Conservation (phyloP, 2,329 filamentous ascomycete genomes). For the Fusarium temperatum region DNA sequence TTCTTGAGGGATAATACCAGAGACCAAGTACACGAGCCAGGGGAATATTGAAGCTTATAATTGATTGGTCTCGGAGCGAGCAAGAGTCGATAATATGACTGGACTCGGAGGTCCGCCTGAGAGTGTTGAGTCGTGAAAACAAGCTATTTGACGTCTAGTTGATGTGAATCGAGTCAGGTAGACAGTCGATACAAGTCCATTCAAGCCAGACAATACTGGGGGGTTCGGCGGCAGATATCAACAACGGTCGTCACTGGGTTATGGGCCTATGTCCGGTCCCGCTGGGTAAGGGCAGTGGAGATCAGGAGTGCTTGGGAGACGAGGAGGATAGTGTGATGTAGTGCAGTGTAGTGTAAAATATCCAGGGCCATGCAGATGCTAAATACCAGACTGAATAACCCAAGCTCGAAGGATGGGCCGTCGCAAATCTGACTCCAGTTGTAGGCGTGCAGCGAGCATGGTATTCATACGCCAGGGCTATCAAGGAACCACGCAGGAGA, state of each 20-base stretch:
- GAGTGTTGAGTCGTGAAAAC: constrained; percentile 16
- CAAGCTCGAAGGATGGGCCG: constrained; percentile 17
- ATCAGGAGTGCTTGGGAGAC: constrained; percentile 13
- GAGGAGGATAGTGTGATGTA: neutral
- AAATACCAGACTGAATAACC: constrained; percentile 25
- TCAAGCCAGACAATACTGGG: constrained; percentile 16
- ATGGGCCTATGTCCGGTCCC: constrained; percentile 18
- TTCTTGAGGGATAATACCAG: constrained; percentile 13
- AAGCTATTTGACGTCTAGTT: constrained; percentile 16
- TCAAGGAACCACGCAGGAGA: constrained; percentile 40
- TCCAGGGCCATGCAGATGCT: constrained; percentile 33
- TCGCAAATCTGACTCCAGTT: constrained; percentile 40
- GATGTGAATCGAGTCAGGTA: constrained; percentile 31
- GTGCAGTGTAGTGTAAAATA: constrained; percentile 12
- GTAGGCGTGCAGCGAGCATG: constrained; percentile 38
- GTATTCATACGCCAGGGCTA: constrained; percentile 31
- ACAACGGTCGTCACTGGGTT: constrained; percentile 15
- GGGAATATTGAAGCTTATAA: constrained; percentile 5
- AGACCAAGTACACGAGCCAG: constrained; percentile 2
- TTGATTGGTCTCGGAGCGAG: constrained; percentile 1
- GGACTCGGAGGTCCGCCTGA: neutral
- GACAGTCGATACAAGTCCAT: constrained; percentile 3
- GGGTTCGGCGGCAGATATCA: constrained; percentile 30
- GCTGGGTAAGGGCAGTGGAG: constrained; percentile 33
- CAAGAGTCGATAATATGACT: constrained; percentile 7